Conservation (phyloP, 768 basidiomycete species). For the Harrya chromipes region DNA sequence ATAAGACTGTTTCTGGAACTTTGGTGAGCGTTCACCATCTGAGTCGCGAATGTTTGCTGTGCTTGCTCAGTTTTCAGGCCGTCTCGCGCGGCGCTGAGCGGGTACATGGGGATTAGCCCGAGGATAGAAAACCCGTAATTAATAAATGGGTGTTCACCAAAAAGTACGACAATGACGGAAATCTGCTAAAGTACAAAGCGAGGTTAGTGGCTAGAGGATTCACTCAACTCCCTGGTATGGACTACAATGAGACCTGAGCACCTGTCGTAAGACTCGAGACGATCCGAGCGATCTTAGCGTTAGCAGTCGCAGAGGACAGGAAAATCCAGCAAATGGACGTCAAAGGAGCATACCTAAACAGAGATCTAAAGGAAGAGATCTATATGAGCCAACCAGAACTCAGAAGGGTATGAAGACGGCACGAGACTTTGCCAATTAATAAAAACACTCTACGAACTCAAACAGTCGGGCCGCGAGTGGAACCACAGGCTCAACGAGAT, state of each 20-base stretch:
- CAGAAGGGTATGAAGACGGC: conserved; percentile 21
- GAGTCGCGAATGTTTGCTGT: too few relatives aligned
- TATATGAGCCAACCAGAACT: conserved; percentile 35
- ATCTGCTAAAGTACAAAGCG: conserved; percentile 28
- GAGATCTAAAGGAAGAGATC: conserved; percentile 29
- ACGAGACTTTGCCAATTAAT: conserved; percentile 18
- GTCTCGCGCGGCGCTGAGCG: neutral
- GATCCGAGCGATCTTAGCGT: conserved; percentile 22
- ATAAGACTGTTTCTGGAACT: too few relatives aligned
- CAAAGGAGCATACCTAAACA: conserved; percentile 29
- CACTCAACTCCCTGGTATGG: conserved; percentile 34
- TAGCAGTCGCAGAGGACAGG: conserved; percentile 17
- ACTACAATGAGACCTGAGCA: conserved; percentile 36
- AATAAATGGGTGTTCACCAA: neutral
- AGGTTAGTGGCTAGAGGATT: conserved; percentile 41
- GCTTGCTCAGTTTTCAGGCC: too few relatives aligned
- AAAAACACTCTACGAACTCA: conserved; percentile 29
- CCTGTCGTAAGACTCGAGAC: conserved; percentile 26
- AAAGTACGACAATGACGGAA: neutral
- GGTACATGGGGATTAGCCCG: neutral
- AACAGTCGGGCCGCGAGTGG: conserved; percentile 31
- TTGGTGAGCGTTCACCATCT: too few relatives aligned
- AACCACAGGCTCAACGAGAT: conserved; percentile 20
- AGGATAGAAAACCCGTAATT: neutral
- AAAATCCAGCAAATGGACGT: conserved; percentile 33